A percentile compares a stretch with the other conserved stretches of the same genome.
phyloP scores from a whole-genome alignment of 768 basidiomycete genomes.

The Mrakia frigida region DNA sequence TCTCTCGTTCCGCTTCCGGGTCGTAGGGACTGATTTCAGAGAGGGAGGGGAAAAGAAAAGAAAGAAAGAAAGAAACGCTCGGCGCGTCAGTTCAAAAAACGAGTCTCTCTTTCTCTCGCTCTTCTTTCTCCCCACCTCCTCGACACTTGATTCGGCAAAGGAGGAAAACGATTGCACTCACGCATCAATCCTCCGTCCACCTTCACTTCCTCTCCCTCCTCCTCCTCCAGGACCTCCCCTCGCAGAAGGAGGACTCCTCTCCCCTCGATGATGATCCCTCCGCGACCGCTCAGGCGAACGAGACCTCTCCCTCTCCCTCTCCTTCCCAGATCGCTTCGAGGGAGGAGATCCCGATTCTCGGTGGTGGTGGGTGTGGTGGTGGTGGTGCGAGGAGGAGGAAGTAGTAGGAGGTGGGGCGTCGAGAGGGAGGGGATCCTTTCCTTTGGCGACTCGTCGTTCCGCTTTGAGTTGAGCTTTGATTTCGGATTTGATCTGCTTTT shows the following conservation, averaged over 20 bases:
- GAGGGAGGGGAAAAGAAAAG: background rate
- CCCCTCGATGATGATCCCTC: background rate
- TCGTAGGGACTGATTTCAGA: background rate
- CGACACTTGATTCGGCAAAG: background rate
- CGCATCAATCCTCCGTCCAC: constrained; percentile 2
- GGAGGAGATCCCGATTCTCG: background rate
- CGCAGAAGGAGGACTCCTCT: constrained; percentile 3
- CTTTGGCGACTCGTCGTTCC: constrained; percentile 12
- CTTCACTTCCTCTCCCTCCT: no score
- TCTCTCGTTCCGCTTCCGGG: constrained; percentile 7
- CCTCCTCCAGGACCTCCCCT: background rate
- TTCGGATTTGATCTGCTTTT: constrained; percentile 28
- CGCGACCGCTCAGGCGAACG: background rate
- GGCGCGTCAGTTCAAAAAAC: background rate
- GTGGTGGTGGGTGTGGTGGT: background rate
- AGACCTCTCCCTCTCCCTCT: background rate
- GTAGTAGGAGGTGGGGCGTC: no score
- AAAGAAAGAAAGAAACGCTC: background rate
- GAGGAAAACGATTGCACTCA: background rate
- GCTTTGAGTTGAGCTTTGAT: constrained; percentile 28
- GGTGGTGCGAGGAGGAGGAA: background rate
- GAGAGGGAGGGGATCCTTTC: background rate
- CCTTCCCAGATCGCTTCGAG: background rate
- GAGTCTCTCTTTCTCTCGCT: no score
- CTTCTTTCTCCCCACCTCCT: background rate